Percentiles rank a stretch among this genome's conserved stretches.
Conservation (phyloP, 2,329 filamentous ascomycete genomes). For the Cladosporium sp. region DNA sequence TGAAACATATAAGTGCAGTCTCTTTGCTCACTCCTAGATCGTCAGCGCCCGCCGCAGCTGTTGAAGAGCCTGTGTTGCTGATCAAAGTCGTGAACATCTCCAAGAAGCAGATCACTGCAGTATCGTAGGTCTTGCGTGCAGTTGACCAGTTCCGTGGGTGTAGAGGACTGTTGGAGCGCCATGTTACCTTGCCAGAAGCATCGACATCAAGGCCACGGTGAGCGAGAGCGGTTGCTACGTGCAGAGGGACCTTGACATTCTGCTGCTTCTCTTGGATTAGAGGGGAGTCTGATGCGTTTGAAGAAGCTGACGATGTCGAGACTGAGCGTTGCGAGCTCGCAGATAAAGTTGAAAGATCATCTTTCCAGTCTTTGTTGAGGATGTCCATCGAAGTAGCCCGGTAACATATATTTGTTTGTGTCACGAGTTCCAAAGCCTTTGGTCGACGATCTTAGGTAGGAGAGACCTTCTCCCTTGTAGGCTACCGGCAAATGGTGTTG, state of each 20-base stretch:
- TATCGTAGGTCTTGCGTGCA: constrained; percentile 16
- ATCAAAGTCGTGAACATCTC: constrained; percentile 20
- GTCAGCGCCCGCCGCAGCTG: constrained; percentile 3
- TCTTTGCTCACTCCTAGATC: constrained; percentile 8
- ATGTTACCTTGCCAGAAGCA: constrained; percentile 1
- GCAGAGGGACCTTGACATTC: not conserved
- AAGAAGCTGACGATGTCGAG: not conserved
- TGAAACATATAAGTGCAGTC: constrained; percentile 13
- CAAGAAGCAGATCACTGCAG: constrained; percentile 18
- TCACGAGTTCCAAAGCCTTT: not conserved
- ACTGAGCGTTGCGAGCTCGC: not conserved
- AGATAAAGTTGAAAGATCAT: not conserved
- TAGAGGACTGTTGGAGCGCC: not conserved
- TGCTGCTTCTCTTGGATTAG: not conserved
- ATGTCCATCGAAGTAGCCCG: too few relatives aligned
- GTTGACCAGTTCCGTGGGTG: constrained; percentile 19
- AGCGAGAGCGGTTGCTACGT: not conserved
- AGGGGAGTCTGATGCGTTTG: not conserved
- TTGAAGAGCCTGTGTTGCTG: constrained; percentile 20
- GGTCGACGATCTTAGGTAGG: not conserved
- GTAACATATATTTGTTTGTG: not conserved
- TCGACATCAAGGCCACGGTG: constrained; percentile 1
- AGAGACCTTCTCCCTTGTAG: not conserved
- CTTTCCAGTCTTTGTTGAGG: not conserved
- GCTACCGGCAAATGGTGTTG: not conserved